Base-by-base conservation (phyloP, 495 filamentous ascomycete species). In the Lentithecium fluviatile region DNA sequence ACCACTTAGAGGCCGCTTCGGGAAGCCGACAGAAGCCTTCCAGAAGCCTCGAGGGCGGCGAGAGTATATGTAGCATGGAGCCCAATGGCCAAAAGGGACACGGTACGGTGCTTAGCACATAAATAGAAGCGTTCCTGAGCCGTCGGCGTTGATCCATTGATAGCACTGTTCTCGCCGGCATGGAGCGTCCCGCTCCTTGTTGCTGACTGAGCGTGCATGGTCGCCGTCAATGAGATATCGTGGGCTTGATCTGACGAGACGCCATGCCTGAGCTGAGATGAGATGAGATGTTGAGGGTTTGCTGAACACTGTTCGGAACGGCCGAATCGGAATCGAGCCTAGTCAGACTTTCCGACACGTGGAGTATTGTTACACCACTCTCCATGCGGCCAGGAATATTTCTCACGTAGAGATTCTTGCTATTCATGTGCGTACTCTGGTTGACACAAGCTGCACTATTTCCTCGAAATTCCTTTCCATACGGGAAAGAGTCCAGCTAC, bases 111-210 rank as follows among this genome's bases (percentile, higher is more conserved):
- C 25, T 34, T 43, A 20, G 17, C 20, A 47, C 61, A 64, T 54
- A 64, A 64, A 64, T 64, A 64, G 61, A 38, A 58, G 13, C 23
- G 55, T 64, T 52, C 60, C 60, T 64, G 60, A 36, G n/a, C 54
- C 10, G 40, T 11, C 42, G 46, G 20, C 36, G 34, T 19, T 26
- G 29, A 42, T 46, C 11, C 43, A 56, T 62, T 51, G 60, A 45
- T 13, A 45, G 12, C 2, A 49, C 10, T 34, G 19, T 56, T 37
- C 36, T 26, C 26, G 37, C 12, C 23, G 25, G 38, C 38, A 53
- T 36, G 12, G 52, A 25, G 34, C 46, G 23, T 26, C 29, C 29
- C 29, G 29, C 5, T 2, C 34, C 25, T 13, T 2, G 43, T 17
- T 42, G 58, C 58, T 61, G 58, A 61, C 58, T 54, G 58, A 61